Evolutionary conservation across 2,329 filamentous ascomycete genomes (phyloP).

Genomic region (Lachnellula suecica): DNA sequence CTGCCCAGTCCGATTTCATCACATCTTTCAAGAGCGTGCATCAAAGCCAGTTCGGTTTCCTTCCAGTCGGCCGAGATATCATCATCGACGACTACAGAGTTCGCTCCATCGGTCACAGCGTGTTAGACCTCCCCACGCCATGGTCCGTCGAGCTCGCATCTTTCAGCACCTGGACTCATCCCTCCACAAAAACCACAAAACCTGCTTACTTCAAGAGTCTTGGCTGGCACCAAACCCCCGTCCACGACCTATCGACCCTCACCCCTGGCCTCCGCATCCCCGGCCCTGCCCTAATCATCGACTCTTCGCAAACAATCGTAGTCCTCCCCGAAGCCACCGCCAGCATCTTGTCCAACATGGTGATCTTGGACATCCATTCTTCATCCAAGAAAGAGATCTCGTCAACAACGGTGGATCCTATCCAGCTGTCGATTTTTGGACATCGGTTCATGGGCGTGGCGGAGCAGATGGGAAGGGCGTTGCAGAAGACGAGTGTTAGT

Average conservation of each 20-base stretch:
- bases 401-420: slow-evolving; percentile 46
- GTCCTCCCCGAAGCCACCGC: slow-evolving; percentile 76
- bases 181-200: slow-evolving; percentile 36
- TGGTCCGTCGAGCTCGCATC: slow-evolving; percentile 68
- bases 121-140: neutral
- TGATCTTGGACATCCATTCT: slow-evolving; percentile 67
- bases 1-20: slow-evolving; percentile 66
- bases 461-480: slow-evolving; percentile 75
- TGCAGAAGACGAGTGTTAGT: slow-evolving; percentile 71
- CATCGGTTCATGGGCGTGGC: slow-evolving; percentile 82
- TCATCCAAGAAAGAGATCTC: slow-evolving; percentile 26
- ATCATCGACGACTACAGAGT: slow-evolving; percentile 66
- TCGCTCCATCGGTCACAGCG: slow-evolving; percentile 65
- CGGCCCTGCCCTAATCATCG: slow-evolving; percentile 82
- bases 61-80: slow-evolving; percentile 62
- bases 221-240: slow-evolving; percentile 61
- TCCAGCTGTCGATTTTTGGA: slow-evolving; percentile 73
- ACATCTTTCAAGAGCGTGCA: slow-evolving; percentile 82
- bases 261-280: slow-evolving; percentile 25
- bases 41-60: slow-evolving; percentile 88
- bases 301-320: slow-evolving; percentile 86
- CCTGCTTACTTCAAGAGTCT: slow-evolving; percentile 63
- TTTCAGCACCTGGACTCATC: slow-evolving; percentile 63
- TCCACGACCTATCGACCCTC: slow-evolving; percentile 63
- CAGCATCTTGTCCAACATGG: slow-evolving; percentile 67